A percentile compares a stretch with the other conserved stretches of the same genome.
Conservation (phyloP, 768 basidiomycete species). For the Mycena filopes region DNA sequence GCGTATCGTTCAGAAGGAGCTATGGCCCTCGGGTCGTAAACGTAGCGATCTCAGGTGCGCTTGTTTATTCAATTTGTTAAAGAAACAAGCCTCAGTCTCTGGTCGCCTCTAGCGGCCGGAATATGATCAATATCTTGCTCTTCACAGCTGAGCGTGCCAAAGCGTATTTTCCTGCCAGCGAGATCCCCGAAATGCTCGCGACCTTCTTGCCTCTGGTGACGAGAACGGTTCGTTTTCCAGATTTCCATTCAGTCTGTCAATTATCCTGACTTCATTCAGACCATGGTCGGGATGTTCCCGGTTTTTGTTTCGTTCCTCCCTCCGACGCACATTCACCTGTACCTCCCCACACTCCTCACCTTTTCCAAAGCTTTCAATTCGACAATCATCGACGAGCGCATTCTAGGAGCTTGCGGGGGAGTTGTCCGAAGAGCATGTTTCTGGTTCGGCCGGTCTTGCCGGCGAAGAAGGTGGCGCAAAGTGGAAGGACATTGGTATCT, state of each 20-base stretch:
- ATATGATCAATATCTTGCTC: conserved; percentile 76
- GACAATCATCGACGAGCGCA: conserved; percentile 75
- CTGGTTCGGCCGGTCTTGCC: conserved; percentile 63
- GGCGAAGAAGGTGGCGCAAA: conserved; percentile 64
- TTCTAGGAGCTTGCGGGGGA: conserved; percentile 78
- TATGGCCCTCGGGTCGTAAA: conserved; percentile 70
- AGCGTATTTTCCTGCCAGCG: conserved; percentile 71
- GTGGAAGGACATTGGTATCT: conserved; percentile 91
- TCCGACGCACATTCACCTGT: conserved; percentile 69
- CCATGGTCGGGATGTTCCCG: conserved; percentile 75
- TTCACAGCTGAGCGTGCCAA: conserved; percentile 80
- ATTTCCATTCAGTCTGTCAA: background rate
- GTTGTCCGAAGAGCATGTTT: conserved; percentile 76
- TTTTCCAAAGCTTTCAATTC: conserved; percentile 87
- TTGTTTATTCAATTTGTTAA: conserved; percentile 1
- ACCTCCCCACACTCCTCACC: conserved; percentile 77
- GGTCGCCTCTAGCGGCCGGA: conserved; percentile 54
- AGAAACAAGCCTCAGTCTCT: background rate
- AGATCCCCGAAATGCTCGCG: conserved; percentile 77
- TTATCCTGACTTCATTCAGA: conserved; percentile 50
- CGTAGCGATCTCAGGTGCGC: conserved; percentile 70
- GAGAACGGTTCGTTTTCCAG: conserved; percentile 63
- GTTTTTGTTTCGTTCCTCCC: conserved; percentile 85
- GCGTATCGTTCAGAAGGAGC: conserved; percentile 75
- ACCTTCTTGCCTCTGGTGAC: conserved; percentile 79